These are phyloP conservation scores for Bimuria novae-zelandiae DNA, from an alignment of 2,329 filamentous ascomycete genomes.

Conservation along the genomic window DNA sequence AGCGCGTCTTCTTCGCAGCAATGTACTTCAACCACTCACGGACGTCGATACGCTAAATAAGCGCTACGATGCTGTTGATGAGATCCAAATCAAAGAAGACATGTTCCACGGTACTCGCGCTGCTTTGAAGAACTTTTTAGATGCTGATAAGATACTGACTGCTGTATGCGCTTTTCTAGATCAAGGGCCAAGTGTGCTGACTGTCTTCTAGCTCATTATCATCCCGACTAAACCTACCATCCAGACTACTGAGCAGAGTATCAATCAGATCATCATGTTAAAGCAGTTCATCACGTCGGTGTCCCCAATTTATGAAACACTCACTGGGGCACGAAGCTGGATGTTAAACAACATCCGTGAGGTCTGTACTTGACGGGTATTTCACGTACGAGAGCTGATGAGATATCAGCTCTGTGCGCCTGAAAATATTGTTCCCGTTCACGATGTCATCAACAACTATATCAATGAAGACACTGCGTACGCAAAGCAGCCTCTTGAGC, in stretches of 20 bases:
- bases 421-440: constrained; percentile 63
- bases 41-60: constrained; percentile 67
- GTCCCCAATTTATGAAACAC: constrained; percentile 67
- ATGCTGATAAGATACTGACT: constrained; percentile 80
- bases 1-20: constrained; percentile 77
- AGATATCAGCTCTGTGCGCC: constrained; percentile 63
- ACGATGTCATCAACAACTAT: constrained; percentile 66
- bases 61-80: constrained; percentile 82
- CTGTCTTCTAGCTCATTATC: constrained; percentile 66
- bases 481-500: constrained; percentile 77
- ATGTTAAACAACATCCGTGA: constrained; percentile 71
- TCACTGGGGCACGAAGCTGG: constrained; percentile 66
- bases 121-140: constrained; percentile 76
- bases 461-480: constrained; percentile 84
- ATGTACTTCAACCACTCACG: constrained; percentile 86
- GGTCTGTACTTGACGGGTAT: constrained; percentile 33
- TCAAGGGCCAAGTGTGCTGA: constrained; percentile 20
- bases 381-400: not conserved
- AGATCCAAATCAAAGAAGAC: constrained; percentile 79
- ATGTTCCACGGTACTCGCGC: constrained; percentile 79
- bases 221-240: constrained; percentile 69
- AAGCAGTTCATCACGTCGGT: constrained; percentile 79
- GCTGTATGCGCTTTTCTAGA: constrained; percentile 56
- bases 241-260: constrained; percentile 73
- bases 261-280: constrained; percentile 85